Evolutionary conservation across 169 alveolate genomes (phyloP).

Genomic region (Babesia bovis): DNA sequence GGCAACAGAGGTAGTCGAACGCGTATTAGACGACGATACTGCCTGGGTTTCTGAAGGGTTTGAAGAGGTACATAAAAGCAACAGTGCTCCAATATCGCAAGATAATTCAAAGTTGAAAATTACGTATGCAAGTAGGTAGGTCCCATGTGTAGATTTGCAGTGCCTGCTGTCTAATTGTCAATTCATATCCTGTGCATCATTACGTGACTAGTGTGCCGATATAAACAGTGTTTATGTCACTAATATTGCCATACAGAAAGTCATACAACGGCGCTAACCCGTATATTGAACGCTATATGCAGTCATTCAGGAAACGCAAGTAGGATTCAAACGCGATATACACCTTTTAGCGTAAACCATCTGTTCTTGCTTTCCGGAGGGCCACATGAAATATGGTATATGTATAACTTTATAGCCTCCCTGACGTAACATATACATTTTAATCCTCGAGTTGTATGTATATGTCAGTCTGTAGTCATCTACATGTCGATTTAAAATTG

Average conservation of each 20-base stretch:
- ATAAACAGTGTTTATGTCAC: too few relatives aligned
- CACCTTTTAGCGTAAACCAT: slow-evolving; percentile 7
- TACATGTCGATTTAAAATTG: slow-evolving; percentile 4
- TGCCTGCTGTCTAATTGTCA: neutral
- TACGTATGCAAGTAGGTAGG: slow-evolving; percentile 55
- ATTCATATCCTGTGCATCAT: neutral
- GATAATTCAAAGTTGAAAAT: slow-evolving; percentile 23
- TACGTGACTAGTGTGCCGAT: too few relatives aligned
- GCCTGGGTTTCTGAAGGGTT: slow-evolving; percentile 56
- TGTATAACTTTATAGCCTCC: slow-evolving; percentile 44
- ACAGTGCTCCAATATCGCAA: neutral
- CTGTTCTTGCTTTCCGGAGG: slow-evolving; percentile 37
- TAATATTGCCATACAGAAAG: slow-evolving; percentile 30
- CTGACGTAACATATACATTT: slow-evolving; percentile 22
- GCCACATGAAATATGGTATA: slow-evolving; percentile 59
- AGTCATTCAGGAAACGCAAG: slow-evolving; percentile 18
- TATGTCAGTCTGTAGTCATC: slow-evolving; percentile 4
- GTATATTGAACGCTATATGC: slow-evolving; percentile 39
- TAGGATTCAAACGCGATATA: neutral
- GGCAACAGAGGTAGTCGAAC: slow-evolving; percentile 38
- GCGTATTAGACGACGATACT: slow-evolving; percentile 43
- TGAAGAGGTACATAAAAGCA: slow-evolving; percentile 52
- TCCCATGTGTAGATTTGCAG: neutral
- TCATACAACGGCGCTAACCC: slow-evolving; percentile 69
- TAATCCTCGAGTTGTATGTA: slow-evolving; percentile 39